Conservation (phyloP, 495 filamentous ascomycete genomes). For the Corynascus novoguineensis region DNA sequence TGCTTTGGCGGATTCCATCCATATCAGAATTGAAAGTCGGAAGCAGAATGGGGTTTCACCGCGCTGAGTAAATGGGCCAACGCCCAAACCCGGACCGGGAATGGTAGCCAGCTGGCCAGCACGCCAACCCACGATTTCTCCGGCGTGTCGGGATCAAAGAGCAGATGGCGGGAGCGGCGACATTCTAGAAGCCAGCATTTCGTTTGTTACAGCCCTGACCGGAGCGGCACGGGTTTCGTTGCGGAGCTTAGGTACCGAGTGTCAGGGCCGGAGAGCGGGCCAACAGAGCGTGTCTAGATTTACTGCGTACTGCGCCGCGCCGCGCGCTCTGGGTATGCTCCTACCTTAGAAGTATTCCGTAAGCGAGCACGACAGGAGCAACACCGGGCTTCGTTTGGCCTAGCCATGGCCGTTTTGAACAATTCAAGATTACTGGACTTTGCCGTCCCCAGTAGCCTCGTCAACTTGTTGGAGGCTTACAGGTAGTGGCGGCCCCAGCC, state of each 20-base stretch:
- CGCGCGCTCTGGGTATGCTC: neutral
- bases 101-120: neutral
- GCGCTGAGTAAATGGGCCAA: slow-evolving; percentile 6
- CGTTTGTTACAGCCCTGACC: neutral
- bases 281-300: neutral
- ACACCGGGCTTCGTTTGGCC: slow-evolving; percentile 9
- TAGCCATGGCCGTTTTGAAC: slow-evolving; percentile 9
- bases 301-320: slow-evolving; percentile 14
- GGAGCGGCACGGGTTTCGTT: neutral
- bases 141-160: neutral
- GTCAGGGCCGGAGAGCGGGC: neutral
- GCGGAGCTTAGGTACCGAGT: neutral
- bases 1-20: neutral
- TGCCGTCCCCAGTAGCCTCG: neutral
- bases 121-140: neutral
- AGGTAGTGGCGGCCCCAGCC: no score
- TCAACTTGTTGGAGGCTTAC: no score
- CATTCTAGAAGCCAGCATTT: neutral
- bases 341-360: no score
- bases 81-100: neutral
- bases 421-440: slow-evolving; percentile 7
- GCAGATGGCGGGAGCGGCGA: neutral
- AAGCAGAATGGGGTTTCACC: neutral
- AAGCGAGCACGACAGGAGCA: neutral
- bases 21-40: neutral